phyloP scores from a whole-genome alignment of 225 moss, liverwort and hornwort species.

The Polytrichum formosum region DNA sequence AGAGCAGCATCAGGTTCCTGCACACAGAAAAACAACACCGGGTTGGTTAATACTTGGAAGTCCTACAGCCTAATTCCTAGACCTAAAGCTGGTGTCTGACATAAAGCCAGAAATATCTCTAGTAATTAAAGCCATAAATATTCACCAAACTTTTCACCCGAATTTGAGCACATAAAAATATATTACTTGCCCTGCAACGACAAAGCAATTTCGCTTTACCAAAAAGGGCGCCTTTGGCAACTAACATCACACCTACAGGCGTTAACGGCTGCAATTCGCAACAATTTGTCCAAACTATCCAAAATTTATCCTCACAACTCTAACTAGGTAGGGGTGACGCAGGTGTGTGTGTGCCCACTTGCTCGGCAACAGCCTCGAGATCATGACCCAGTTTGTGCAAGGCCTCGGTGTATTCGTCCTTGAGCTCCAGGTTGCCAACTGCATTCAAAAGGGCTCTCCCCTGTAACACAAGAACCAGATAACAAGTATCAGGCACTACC shows the following conservation, averaged over 20 bases:
- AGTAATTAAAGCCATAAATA: no score
- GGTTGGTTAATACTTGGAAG: no score
- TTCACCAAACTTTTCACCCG: no score
- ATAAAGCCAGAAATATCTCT: no score
- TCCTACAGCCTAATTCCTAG: no score
- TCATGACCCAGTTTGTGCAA: constrained; percentile 81
- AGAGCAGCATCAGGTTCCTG: constrained; percentile 99
- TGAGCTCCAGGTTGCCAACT: constrained; percentile 85
- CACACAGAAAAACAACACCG: not conserved
- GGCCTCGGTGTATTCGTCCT: constrained; percentile 71
- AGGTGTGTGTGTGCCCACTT: constrained; percentile 31
- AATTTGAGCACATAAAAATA: no score
- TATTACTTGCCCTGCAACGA: not conserved
- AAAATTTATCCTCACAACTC: not conserved
- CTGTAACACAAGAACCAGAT: constrained; percentile 22
- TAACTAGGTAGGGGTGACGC: not conserved
- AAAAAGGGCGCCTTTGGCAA: not conserved
- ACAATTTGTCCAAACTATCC: no score
- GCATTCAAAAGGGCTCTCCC: constrained; percentile 87
- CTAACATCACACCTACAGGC: not conserved
- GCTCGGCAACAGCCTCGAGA: constrained; percentile 80
- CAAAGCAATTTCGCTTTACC: not conserved
- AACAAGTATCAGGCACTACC: no score
- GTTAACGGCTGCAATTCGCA: no score
- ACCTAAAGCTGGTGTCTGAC: no score